Evolutionary conservation across 305 asterid species (phyloP).

Genomic region (Euphrasia arctica): DNA sequence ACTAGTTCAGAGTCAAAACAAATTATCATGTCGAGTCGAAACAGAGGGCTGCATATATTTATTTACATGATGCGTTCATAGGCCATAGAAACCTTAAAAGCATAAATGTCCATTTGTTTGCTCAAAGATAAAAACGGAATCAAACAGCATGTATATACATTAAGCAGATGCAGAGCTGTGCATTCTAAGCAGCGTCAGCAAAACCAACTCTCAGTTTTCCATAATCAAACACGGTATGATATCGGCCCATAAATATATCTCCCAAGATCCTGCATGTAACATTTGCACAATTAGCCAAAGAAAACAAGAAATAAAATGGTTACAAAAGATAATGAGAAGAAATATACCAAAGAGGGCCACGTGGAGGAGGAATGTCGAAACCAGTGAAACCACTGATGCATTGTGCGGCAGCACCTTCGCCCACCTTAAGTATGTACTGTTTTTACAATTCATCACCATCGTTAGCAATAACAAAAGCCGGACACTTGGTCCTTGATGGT

Average conservation of each 20-base stretch:
- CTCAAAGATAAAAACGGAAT: constrained; percentile 5
- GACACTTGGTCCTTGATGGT: too few species aligned
- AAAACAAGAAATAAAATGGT: background rate
- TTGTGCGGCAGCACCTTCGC: constrained; percentile 64
- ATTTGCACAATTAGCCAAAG: constrained; percentile 2
- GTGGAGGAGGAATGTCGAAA: constrained; percentile 71
- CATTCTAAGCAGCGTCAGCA: constrained; percentile 81
- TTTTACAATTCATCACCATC: background rate
- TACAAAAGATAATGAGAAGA: background rate
- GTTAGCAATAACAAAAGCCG: background rate
- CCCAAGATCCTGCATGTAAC: constrained; percentile 72
- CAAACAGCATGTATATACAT: constrained; percentile 18
- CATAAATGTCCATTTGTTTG: background rate
- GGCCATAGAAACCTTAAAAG: constrained; percentile 5
- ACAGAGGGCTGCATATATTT: constrained; percentile 14
- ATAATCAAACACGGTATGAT: constrained; percentile 84
- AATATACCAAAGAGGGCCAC: constrained; percentile 71
- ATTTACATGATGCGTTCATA: constrained; percentile 19
- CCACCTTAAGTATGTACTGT: constrained; percentile 71
- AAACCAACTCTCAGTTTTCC: constrained; percentile 77
- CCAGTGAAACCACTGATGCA: constrained; percentile 72
- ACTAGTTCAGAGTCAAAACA: background rate
- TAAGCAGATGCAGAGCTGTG: background rate
- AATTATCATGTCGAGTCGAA: background rate
- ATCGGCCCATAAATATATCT: constrained; percentile 90